Evolutionary conservation across 495 filamentous ascomycete genomes (phyloP), one percentile per base, ranked within the genome.

Genomic region (Podospora australis): DNA sequence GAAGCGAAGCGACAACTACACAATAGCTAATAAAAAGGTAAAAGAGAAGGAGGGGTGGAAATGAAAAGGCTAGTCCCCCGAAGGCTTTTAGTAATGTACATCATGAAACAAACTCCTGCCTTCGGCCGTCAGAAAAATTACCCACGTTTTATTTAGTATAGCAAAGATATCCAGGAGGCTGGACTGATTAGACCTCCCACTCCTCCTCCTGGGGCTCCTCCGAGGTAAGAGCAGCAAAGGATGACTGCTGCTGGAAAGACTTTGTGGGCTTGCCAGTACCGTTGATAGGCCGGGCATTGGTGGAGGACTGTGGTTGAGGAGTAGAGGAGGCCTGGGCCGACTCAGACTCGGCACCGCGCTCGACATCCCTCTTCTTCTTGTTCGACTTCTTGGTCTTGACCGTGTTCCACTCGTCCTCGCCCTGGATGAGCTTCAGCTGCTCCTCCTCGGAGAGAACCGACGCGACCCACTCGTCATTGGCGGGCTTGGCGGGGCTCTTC

Each of bases 391-490:
- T 90, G 52, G 79, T 86, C 41, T 77, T 73, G 41, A 91, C 86
- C 17, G 85, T 88, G 49, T 72, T 87, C 86, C 87, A 90, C 25
- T 78, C 79, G 46, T 83, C 79, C 55, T 80, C 70, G 35, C 77
- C 77, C 23, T 68, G 77, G 23, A 87, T 69, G 53, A 84, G 70
- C 63, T 83, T 77, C 67, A 92, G 68, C 69, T 94, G 88, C 66
- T 92, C 88, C 60, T 95, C 88, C 66, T 94, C 88, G 0, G 87
- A 87, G 4, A 83, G 86, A 34, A 86, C 71, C 46, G 74, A 74
- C 36, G 72, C 64, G 35, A 71, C 68, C 81, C 77, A 86, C n/a
- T n/a, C n/a, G n/a, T n/a, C n/a, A 52, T 58, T 54, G 21, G 48
- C 46, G 10, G 68, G 44, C n/a, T 59, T 36, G 40, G 56, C 26